phyloP scores from a whole-genome alignment of 306 rosid genomes.

The Ziziphus jujuba region DNA sequence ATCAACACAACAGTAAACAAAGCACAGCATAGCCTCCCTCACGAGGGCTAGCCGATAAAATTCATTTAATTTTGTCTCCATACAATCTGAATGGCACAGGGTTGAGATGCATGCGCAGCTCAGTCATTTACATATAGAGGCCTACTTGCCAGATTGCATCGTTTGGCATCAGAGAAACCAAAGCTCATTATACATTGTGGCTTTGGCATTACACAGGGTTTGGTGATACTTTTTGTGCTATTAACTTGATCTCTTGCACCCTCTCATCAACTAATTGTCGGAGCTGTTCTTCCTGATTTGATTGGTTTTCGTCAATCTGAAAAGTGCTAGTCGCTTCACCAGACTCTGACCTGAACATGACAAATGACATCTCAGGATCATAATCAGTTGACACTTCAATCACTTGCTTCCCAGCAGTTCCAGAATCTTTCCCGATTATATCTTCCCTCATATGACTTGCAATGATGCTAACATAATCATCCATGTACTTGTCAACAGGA shows the following conservation, averaged over 20 bases:
- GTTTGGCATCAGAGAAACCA: not conserved
- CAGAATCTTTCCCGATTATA: constrained; percentile 74
- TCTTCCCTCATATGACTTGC: constrained; percentile 75
- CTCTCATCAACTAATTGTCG: constrained; percentile 68
- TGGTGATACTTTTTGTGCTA: constrained; percentile 59
- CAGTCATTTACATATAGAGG: constrained; percentile 13
- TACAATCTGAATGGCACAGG: not conserved
- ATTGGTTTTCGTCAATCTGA: constrained; percentile 58
- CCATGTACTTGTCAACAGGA: constrained; percentile 59
- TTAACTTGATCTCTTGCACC: constrained; percentile 63
- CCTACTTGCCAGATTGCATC: constrained; percentile 10
- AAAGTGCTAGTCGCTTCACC: constrained; percentile 37
- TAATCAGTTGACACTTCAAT: constrained; percentile 52
- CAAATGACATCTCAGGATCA: constrained; percentile 67
- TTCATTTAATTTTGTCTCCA: not conserved
- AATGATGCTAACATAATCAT: constrained; percentile 58
- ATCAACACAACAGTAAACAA: not conserved
- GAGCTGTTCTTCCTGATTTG: constrained; percentile 74
- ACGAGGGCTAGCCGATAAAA: not conserved
- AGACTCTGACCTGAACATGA: constrained; percentile 55
- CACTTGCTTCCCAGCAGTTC: constrained; percentile 63
- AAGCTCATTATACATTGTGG: not conserved
- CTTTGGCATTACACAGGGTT: constrained; percentile 6
- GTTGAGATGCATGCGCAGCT: constrained; percentile 8
- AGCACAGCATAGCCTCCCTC: no score